Percentiles rank a stretch among this genome's conserved stretches.
Conservation (phyloP, 768 basidiomycete genomes). For the Hericium coralloides region DNA sequence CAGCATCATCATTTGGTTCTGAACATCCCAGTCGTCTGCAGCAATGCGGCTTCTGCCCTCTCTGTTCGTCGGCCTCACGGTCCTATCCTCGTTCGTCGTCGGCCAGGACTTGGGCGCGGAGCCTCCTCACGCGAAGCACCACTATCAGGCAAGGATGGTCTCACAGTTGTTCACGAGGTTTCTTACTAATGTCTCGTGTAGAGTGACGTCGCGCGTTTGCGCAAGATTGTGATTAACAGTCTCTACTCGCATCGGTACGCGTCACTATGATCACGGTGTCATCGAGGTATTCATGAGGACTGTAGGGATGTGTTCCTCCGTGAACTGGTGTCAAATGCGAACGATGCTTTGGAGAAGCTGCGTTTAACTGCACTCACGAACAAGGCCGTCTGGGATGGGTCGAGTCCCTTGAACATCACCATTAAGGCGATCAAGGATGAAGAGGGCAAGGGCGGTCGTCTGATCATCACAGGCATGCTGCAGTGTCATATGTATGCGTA, state of each 20-base stretch:
- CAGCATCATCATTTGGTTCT: neutral
- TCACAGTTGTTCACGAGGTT: neutral
- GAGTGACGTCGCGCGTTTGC: constrained; percentile 90
- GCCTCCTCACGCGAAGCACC: constrained; percentile 43
- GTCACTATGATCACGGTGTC: neutral
- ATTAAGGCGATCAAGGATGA: constrained; percentile 67
- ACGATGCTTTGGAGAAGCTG: constrained; percentile 94
- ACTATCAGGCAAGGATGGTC: constrained; percentile 48
- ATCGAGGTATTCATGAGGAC: neutral
- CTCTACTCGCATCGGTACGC: constrained; percentile 75
- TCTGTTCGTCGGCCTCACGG: constrained; percentile 34
- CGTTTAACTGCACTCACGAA: constrained; percentile 79
- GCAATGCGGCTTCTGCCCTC: constrained; percentile 48
- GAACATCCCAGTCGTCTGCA: neutral
- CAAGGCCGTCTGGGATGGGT: constrained; percentile 58
- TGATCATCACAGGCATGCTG: constrained; percentile 61
- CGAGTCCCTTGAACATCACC: constrained; percentile 79
- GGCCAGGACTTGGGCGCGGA: constrained; percentile 29
- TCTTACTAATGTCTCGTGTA: constrained; percentile 21
- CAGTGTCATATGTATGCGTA: neutral
- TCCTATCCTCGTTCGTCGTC: constrained; percentile 30
- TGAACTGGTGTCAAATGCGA: constrained; percentile 89
- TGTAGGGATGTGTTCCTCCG: constrained; percentile 76
- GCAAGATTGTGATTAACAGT: constrained; percentile 91
- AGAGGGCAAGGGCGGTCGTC: constrained; percentile 57